Percentiles rank a stretch among this genome's conserved stretches.
These are phyloP conservation scores for Apiospora sp. DNA, from an alignment of 2,329 filamentous ascomycete genomes.

Conservation along the genomic window DNA sequence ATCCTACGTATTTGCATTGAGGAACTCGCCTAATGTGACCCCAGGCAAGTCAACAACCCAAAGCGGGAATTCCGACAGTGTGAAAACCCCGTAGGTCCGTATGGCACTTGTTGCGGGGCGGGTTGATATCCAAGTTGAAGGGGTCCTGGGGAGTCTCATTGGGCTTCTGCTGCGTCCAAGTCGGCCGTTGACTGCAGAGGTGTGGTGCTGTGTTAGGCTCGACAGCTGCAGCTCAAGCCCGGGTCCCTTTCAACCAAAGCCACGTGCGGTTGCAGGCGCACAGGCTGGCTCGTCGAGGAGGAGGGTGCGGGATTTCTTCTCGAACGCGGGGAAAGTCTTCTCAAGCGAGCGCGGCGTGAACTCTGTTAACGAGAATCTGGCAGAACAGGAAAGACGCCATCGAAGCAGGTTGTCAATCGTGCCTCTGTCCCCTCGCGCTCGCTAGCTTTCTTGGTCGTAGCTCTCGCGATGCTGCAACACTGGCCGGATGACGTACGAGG, in stretches of 20 bases:
- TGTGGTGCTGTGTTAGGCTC: slow-evolving; percentile 2
- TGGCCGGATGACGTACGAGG: neutral
- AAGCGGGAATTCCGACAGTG: slow-evolving; percentile 9
- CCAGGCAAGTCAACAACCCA: neutral
- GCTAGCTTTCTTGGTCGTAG: neutral
- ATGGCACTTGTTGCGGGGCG: neutral
- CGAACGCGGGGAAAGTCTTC: slow-evolving; percentile 16
- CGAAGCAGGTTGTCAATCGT: slow-evolving; percentile 4
- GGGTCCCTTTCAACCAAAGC: slow-evolving; percentile 5
- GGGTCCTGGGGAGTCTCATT: neutral
- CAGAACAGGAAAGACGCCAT: neutral
- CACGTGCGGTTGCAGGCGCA: neutral
- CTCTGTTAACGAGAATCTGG: neutral
- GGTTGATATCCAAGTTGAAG: neutral
- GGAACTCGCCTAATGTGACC: neutral
- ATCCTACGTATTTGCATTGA: neutral
- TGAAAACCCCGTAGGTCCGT: neutral
- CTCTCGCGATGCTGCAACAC: neutral
- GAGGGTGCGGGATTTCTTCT: slow-evolving; percentile 21
- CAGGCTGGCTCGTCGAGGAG: neutral
- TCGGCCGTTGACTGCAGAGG: neutral
- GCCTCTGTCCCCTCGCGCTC: neutral
- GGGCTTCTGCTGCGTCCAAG: neutral
- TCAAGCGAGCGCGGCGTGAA: slow-evolving; percentile 16
- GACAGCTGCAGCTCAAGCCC: neutral